phyloP scores from a whole-genome alignment of 164 flowering plant species.

The Nelumbo lutea region DNA sequence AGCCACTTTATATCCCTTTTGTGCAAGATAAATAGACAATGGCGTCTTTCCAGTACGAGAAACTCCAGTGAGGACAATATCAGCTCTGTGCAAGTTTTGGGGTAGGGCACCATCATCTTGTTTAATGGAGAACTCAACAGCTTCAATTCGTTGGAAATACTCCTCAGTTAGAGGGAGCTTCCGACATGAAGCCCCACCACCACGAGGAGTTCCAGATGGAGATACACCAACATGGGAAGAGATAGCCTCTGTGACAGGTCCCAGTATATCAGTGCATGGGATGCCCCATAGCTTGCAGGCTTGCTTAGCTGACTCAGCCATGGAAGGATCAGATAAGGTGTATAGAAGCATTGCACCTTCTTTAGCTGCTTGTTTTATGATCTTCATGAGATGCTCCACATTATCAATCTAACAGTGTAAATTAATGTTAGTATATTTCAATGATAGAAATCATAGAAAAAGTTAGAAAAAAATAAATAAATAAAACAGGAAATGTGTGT shows the following conservation, averaged over 20 bases:
- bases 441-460: neutral
- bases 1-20: conserved; percentile 88
- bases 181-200: conserved; percentile 79
- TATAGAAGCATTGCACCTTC: conserved; percentile 82
- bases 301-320: conserved; percentile 70
- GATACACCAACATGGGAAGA: conserved; percentile 78
- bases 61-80: conserved; percentile 80
- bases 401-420: conserved; percentile 54
- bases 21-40: conserved; percentile 72
- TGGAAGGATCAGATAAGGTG: conserved; percentile 79
- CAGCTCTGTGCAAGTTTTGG: conserved; percentile 59
- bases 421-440: neutral
- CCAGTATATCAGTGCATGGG: conserved; percentile 59
- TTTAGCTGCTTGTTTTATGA: conserved; percentile 80
- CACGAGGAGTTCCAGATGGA: conserved; percentile 90
- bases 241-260: conserved; percentile 79
- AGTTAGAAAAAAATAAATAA: neutral
- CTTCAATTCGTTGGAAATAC: conserved; percentile 76
- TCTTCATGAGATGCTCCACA: conserved; percentile 56
- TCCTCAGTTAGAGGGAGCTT: conserved; percentile 52
- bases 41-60: conserved; percentile 95
- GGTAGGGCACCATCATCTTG: conserved; percentile 95
- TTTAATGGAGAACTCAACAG: conserved; percentile 87
- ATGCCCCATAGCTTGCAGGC: conserved; percentile 80
- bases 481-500: neutral